phyloP scores from a whole-genome alignment of 495 filamentous ascomycete species.

The Aspergillus homomorphus region DNA sequence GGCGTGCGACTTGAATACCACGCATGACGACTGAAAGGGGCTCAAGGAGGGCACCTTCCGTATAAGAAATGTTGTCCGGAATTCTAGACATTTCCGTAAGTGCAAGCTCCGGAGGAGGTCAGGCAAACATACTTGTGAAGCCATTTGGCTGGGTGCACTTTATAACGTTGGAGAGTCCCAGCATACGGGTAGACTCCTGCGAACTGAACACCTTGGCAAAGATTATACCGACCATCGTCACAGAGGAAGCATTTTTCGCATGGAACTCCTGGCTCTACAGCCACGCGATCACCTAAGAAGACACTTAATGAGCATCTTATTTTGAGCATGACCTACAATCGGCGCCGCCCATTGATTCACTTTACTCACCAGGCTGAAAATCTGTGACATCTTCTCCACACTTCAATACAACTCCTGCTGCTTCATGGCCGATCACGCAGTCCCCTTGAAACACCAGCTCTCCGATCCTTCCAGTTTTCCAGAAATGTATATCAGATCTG shows the following conservation, averaged over 20 bases:
- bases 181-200: constrained; percentile 57
- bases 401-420: constrained; percentile 63
- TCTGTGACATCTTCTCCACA: constrained; percentile 50
- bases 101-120: neutral
- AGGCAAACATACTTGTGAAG: constrained; percentile 38
- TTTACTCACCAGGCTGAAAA: constrained; percentile 31
- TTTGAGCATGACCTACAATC: neutral
- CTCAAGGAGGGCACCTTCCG: constrained; percentile 70
- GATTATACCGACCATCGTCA: constrained; percentile 67
- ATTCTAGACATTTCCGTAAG: constrained; percentile 29
- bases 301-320: neutral
- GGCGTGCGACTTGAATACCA: constrained; percentile 54
- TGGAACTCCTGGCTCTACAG: constrained; percentile 71
- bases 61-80: constrained; percentile 57
- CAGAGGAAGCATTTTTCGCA: constrained; percentile 66
- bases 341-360: neutral
- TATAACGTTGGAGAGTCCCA: constrained; percentile 57
- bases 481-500: constrained; percentile 73
- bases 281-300: constrained; percentile 62
- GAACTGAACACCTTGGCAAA: constrained; percentile 72
- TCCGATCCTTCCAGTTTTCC: constrained; percentile 74
- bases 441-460: constrained; percentile 65
- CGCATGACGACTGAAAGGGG: constrained; percentile 75
- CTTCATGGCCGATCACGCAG: constrained; percentile 76
- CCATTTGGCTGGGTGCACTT: constrained; percentile 62